Evolutionary conservation across 495 filamentous ascomycete species (phyloP).

Genomic region (Lasiosphaeriaceae sp.): DNA sequence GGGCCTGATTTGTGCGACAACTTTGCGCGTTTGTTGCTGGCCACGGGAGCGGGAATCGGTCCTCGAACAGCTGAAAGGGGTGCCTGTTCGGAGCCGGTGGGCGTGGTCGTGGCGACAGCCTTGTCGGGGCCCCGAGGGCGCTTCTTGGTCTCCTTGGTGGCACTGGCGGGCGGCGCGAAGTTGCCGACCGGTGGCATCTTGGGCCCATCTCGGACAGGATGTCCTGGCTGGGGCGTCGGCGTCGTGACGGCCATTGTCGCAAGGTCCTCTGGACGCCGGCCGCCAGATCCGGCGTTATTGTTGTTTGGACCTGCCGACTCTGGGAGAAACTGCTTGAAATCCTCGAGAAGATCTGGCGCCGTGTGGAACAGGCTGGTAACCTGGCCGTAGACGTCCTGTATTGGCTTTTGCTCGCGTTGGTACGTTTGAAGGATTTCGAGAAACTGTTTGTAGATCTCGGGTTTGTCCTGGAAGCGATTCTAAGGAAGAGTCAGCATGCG

Average conservation of each 20-base stretch:
- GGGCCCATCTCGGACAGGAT: constrained; percentile 42
- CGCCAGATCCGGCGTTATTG: constrained; percentile 66
- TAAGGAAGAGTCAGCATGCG: constrained; percentile 26
- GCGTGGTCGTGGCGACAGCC: constrained; percentile 22
- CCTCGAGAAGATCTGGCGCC: constrained; percentile 94
- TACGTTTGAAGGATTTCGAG: constrained; percentile 98
- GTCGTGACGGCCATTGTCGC: constrained; percentile 55
- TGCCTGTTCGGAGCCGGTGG: constrained; percentile 27
- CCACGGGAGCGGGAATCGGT: constrained; percentile 19
- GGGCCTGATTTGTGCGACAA: constrained; percentile 51
- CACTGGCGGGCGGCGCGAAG: constrained; percentile 79
- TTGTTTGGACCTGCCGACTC: constrained; percentile 75
- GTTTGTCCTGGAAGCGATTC: constrained; percentile 93
- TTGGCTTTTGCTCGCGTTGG: constrained; percentile 95
- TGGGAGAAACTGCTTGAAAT: constrained; percentile 98
- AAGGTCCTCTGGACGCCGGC: constrained; percentile 47
- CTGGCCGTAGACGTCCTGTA: constrained; percentile 97
- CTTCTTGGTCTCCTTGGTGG: constrained; percentile 77
- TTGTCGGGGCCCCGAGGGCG: constrained; percentile 47
- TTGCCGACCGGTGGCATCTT: constrained; percentile 94
- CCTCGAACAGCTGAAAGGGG: constrained; percentile 32
- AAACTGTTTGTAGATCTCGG: constrained; percentile 99
- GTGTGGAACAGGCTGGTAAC: constrained; percentile 91
- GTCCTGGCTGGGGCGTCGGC: constrained; percentile 46
- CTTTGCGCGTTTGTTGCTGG: constrained; percentile 58